Base-by-base conservation (phyloP, 352 stramenopile genomes). In the Pilasporangium apinafurcum region DNA sequence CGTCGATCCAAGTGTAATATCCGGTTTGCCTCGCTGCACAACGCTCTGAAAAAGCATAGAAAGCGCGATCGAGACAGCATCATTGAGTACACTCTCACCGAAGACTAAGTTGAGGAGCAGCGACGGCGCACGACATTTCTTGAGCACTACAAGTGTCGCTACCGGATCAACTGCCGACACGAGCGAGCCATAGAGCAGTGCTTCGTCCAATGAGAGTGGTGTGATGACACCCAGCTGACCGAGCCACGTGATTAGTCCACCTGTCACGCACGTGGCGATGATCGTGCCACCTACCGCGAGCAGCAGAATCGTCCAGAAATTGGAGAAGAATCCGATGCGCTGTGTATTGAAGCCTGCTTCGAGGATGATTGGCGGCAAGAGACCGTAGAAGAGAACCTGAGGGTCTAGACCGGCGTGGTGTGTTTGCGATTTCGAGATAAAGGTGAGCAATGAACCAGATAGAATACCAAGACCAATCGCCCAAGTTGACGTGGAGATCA, bases 31-130 rank as follows among this genome's bases (percentile, higher is more conserved):
- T 16, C 43, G 49, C 48, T 62, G 51, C 61, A 92, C 83, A 10
- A 69, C 76, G 8, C 58, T 29, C 35, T 76, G 59, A 40, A 78
- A 79, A 3, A 82, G 46, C 24, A 56, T 61, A 33, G 76, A 96
- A 29, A 95, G 44, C 8, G 92, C 82, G 22, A 96, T 84, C 4
- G 67, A 70, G 73, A 51, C 28, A 12, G 34, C 40, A 53, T 48
- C 47, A 53, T 95, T 96, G 17, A 96, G 59, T 16, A 90, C 76
- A 21, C 59, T 83, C 62, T 95, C 85, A 22, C 85, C 85, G 60
- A 95, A 95, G 6, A 93, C 73, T 12, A 95, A 61, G 51, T 92
- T 93, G 59, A 94, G 93, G 13, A 95, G 55, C 29, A 73, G 61
- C 21, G 81, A 59, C 17, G 61, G 59, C 20, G 61, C 63, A 16